These are phyloP conservation scores for Vachellia pachyceras DNA, from an alignment of 306 rosid species.

Conservation along the genomic window DNA sequence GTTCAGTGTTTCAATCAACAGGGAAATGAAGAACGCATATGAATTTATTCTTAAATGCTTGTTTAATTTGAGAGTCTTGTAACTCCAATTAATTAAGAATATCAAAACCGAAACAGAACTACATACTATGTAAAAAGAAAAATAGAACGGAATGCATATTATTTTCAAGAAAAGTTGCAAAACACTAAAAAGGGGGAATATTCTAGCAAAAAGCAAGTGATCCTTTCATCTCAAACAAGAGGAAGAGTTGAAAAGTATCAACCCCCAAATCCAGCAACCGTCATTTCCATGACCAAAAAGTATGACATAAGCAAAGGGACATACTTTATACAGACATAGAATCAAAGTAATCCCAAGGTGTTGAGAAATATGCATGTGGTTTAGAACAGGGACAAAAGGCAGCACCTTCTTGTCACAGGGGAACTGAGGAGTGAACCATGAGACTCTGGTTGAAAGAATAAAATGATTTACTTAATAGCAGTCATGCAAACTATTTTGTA, in stretches of 20 bases:
- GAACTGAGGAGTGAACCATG: constrained; percentile 13
- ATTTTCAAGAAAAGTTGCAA: background rate
- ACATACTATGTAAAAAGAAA: background rate
- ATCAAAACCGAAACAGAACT: background rate
- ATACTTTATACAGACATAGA: too few relatives aligned
- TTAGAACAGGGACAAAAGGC: constrained; percentile 2
- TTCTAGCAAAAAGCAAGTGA: constrained; percentile 28
- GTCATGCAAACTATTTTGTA: background rate
- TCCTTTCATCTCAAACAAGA: constrained; percentile 24
- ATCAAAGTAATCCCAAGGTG: background rate
- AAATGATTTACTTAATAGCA: background rate
- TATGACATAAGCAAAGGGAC: constrained; percentile 31
- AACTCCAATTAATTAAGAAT: background rate
- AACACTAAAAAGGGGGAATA: background rate
- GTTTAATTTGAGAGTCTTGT: background rate
- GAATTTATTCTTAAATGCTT: background rate
- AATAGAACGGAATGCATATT: background rate
- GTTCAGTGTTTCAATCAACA: constrained; percentile 2
- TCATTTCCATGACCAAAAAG: constrained; percentile 37
- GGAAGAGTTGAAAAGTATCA: constrained; percentile 28
- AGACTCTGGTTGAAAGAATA: background rate
- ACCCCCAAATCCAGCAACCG: constrained; percentile 14
- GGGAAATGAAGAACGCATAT: background rate
- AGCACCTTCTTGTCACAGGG: background rate
- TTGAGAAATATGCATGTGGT: constrained; percentile 1